phyloP scores from a whole-genome alignment of 164 flowering plant genomes.

The Liriodendron chinense region DNA sequence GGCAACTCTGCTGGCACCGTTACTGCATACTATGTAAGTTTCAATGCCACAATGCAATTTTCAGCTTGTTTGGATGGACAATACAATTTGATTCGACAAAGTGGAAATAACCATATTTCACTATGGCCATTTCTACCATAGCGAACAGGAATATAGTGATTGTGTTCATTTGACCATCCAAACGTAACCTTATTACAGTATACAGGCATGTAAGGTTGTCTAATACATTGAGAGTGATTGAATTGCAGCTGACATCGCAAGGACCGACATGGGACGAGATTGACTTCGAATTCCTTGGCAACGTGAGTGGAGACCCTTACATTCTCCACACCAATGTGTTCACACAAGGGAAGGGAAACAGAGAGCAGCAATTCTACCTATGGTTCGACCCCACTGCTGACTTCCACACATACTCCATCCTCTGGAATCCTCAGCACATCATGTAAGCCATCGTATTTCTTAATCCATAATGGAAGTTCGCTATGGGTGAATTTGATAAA shows the following conservation, averaged over 20 bases:
- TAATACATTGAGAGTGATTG: background rate
- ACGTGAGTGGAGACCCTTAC: conserved; percentile 7
- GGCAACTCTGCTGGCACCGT: conserved; percentile 47
- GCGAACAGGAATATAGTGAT: too few species aligned
- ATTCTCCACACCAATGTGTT: conserved; percentile 28
- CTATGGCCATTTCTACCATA: too few species aligned
- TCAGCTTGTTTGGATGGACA: too few species aligned
- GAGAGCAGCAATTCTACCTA: conserved; percentile 31
- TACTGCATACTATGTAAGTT: conserved; percentile 33
- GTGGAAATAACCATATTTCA: too few species aligned
- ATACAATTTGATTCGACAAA: too few species aligned
- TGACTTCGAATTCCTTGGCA: conserved; percentile 7
- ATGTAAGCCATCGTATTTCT: background rate
- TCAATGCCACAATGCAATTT: background rate
- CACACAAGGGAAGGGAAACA: conserved; percentile 26
- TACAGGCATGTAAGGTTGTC: too few species aligned
- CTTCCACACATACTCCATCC: conserved; percentile 11
- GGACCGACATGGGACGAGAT: conserved; percentile 6
- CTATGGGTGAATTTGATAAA: background rate
- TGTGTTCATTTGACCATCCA: too few species aligned
- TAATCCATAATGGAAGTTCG: background rate
- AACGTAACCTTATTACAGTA: too few species aligned
- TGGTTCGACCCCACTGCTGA: conserved; percentile 9
- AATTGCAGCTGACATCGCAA: background rate
- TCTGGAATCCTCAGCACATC: conserved; percentile 14